Percentiles rank a stretch among this genome's conserved stretches.
These are phyloP conservation scores for Colletotrichum cuscutae DNA, from an alignment of 2,329 filamentous ascomycete species.

Conservation along the genomic window DNA sequence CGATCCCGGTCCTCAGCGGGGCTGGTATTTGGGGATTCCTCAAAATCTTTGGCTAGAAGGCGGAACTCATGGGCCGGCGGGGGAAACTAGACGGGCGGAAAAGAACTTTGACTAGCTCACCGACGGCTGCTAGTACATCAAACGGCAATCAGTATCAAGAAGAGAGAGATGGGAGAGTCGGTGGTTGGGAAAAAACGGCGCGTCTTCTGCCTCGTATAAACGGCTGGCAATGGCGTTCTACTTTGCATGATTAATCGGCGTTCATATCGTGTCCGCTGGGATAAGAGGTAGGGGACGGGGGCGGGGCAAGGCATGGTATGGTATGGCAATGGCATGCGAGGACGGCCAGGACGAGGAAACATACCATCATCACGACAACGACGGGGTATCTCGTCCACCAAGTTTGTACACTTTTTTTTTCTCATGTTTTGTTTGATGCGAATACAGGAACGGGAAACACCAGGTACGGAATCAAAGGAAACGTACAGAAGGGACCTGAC, in stretches of 20 bases:
- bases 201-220: constrained; percentile 12
- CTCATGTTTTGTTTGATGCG: neutral
- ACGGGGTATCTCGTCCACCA: constrained; percentile 4
- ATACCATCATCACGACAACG: constrained; percentile 23
- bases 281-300: neutral
- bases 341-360: constrained; percentile 23
- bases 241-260: constrained; percentile 32
- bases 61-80: neutral
- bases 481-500: neutral
- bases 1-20: constrained; percentile 92
- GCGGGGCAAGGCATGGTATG: constrained; percentile 12
- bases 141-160: constrained; percentile 16
- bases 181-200: neutral
- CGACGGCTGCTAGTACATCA: constrained; percentile 19
- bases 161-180: constrained; percentile 4
- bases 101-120: constrained; percentile 8
- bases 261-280: constrained; percentile 23
- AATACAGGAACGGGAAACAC: constrained; percentile 13
- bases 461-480: constrained; percentile 16
- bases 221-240: constrained; percentile 23
- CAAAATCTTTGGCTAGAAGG: constrained; percentile 77
- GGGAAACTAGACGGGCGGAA: constrained; percentile 12
- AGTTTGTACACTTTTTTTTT: constrained; percentile 18
- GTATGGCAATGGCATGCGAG: constrained; percentile 8
- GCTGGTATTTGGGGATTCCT: constrained; percentile 92